Evolutionary conservation across 371 early-diverging fungal species (phyloP).

Genomic region (Mortierella sp.): DNA sequence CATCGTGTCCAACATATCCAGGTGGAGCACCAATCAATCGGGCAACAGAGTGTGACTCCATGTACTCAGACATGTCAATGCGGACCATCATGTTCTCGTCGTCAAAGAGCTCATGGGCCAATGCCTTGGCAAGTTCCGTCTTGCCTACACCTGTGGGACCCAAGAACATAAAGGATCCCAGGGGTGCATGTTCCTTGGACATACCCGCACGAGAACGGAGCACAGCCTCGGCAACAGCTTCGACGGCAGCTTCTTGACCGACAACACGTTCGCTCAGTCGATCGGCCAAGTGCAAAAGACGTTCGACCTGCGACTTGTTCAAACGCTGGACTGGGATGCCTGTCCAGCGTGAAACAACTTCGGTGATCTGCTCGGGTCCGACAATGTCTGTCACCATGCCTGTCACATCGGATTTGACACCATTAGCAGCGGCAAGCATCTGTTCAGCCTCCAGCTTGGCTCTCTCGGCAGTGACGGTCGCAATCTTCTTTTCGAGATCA

Average conservation of each 20-base stretch:
- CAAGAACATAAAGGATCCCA: constrained; percentile 91
- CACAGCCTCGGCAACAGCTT: constrained; percentile 87
- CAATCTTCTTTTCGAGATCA: constrained; percentile 76
- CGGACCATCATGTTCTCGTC: constrained; percentile 88
- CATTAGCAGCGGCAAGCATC: constrained; percentile 52
- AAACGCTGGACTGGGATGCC: constrained; percentile 89
- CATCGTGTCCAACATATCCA: constrained; percentile 88
- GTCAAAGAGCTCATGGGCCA: constrained; percentile 90
- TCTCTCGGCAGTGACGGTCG: constrained; percentile 64
- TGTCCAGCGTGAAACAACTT: constrained; percentile 89
- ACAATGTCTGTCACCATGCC: constrained; percentile 83
- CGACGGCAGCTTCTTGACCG: constrained; percentile 86
- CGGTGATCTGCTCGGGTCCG: constrained; percentile 86
- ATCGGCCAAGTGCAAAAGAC: constrained; percentile 81
- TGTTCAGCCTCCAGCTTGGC: constrained; percentile 70
- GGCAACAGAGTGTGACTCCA: constrained; percentile 83
- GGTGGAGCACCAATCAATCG: constrained; percentile 94
- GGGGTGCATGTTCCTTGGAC: constrained; percentile 67
- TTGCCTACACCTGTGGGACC: constrained; percentile 95
- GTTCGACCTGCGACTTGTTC: constrained; percentile 82
- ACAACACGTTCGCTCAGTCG: constrained; percentile 80
- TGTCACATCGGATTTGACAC: constrained; percentile 39
- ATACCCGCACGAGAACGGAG: constrained; percentile 57
- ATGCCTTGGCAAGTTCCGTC: constrained; percentile 92
- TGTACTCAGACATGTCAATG: constrained; percentile 95